Conservation (phyloP, 768 basidiomycete genomes). For the Guyanaporus albipodus region DNA sequence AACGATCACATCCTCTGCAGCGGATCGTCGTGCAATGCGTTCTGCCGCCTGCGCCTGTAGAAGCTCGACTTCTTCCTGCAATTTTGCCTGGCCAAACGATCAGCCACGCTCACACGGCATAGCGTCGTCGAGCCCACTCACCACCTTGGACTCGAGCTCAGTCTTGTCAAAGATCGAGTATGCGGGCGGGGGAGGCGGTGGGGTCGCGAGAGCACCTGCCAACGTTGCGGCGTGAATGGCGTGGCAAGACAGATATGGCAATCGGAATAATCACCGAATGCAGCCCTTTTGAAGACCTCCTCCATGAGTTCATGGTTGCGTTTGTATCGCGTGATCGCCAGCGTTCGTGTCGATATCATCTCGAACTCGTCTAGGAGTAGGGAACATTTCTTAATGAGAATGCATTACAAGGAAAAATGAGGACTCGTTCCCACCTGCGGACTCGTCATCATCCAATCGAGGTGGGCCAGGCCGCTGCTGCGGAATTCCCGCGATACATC, state of each 20-base stretch:
- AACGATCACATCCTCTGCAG: slow-evolving; percentile 28
- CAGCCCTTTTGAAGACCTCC: slow-evolving; percentile 72
- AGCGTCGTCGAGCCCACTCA: slow-evolving; percentile 27
- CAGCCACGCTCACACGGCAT: background rate
- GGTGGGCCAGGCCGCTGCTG: slow-evolving; percentile 33
- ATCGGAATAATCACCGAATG: slow-evolving; percentile 41
- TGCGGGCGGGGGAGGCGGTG: slow-evolving; percentile 42
- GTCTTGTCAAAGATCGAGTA: slow-evolving; percentile 59
- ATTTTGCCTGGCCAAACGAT: slow-evolving; percentile 42
- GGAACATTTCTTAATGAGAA: background rate
- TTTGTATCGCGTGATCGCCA: slow-evolving; percentile 68
- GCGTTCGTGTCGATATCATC: slow-evolving; percentile 64
- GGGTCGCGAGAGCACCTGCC: slow-evolving; percentile 43
- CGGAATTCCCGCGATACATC: too few relatives aligned
- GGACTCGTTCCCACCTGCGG: slow-evolving; percentile 45
- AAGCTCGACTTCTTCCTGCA: slow-evolving; percentile 55
- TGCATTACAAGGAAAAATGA: background rate
- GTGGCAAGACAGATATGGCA: too few relatives aligned
- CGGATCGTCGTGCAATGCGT: slow-evolving; percentile 34
- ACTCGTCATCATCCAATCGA: slow-evolving; percentile 56
- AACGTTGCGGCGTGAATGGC: background rate
- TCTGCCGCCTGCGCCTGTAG: slow-evolving; percentile 49
- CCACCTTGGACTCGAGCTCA: slow-evolving; percentile 56
- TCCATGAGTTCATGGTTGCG: slow-evolving; percentile 86
- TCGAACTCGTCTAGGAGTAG: slow-evolving; percentile 57